Evolutionary conservation across 306 rosid species (phyloP), one percentile per base, ranked within the genome.

Genomic region (Aeschynomene evenia): DNA sequence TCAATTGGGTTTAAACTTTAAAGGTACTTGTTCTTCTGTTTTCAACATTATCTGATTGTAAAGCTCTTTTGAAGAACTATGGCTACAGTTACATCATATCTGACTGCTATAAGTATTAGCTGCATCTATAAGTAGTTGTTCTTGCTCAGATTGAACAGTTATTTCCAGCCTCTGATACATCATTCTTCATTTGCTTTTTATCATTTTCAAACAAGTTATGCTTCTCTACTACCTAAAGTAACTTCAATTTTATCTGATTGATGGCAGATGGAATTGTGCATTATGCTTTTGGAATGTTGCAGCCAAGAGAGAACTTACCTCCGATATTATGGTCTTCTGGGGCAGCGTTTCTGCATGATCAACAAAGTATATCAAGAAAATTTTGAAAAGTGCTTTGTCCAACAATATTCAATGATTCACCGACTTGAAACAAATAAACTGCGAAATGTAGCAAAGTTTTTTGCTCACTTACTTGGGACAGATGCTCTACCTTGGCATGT

Each of bases 401-500:
- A 94, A 62, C 99, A 91, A 57, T 94, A 94, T 67, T 91, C 99
- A 6, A 87, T 89, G 96, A 86, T 83, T 72, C 96, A 87, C 66
- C 79, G 95, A 49, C 96, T 89, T 13, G 98, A 92, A 78, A 91
- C 96, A 37, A 87, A 89, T 50, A 87, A 92, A 76, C 62, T 92
- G 65, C 82, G 92, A 11, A 91, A 91, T 63, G 97, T 94, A 39
- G 97, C 85, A 0, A 94, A 91, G 54, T 88, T 91, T 75, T 94
- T 91, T 26, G 96, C 96, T 20, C 99, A 94, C 77, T 79, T 94
- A 67, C 97, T 94, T 1, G 97, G 97, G 58, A 94, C 97, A 9
- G 82, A 82, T 68, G 97, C 97, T 46, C 69, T 94, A 20, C 98
- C 97, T 15, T 94, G 98, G 98, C 94, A 88, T 75, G 86, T 83